Base-by-base conservation (phyloP, 306 rosid species). In the Quercus wislizeni region DNA sequence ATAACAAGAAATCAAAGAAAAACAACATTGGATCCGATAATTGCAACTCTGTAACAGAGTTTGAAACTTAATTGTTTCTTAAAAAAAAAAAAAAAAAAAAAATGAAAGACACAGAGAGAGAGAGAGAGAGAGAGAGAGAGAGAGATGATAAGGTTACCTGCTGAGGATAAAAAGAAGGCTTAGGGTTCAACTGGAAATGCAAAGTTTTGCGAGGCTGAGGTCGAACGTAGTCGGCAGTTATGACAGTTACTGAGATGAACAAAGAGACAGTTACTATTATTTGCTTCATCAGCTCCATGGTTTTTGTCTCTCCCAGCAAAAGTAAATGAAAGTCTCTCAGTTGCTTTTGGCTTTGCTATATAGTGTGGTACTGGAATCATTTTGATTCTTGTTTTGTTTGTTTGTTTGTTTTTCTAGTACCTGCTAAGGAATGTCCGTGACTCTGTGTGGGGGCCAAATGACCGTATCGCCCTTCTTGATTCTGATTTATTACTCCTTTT, bases 171-270 rank as follows among this genome's bases (percentile, higher is more conserved):
- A 90, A 90, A 71, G 93, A 61, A 20, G 83, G 54, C 57, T 83
- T 85, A 9, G 43, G 74, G 62, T 55, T 33, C 92, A 91, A 85
- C 76, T 95, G 90, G 59, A 94, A 83, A 3, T 83, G 86, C 13
- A 94, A 89, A 33, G 90, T 75, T 83, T 90, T 64, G 13, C 97
- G 91, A n/a, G 97, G 97, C 63, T 21, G 87, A 43, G 99, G 99
- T 56, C 97, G 93, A 71, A 92, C 75, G 41, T 94, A 94, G 21
- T 84, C 92, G 57, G 82, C 86, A 11, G 76, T 12, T 49, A 13
- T 74, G 35, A 73, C 74, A 58, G 88, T 78, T 38, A 84, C 71
- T 55, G 85, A 78, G 51, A 83, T 17, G 3, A 85, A 20, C 55
- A 91, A 7, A 28, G 76, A 55, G 58, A 81, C 20, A 2, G 81